phyloP scores from a whole-genome alignment of 768 basidiomycete species.

The Terana coerulea region DNA sequence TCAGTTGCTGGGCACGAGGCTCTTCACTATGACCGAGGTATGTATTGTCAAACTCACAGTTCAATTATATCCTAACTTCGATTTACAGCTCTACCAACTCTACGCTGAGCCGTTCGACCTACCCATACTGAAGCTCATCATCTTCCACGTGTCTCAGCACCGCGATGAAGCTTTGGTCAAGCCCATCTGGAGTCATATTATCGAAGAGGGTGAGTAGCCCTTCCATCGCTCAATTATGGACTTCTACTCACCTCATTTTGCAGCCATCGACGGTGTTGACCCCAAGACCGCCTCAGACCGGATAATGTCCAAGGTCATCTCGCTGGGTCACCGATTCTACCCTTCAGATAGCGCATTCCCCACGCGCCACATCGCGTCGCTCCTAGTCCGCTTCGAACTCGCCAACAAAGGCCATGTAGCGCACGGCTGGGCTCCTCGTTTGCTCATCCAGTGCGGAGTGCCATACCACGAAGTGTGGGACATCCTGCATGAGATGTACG shows the following conservation, averaged over 20 bases:
- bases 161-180: constrained; percentile 77
- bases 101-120: constrained; percentile 88
- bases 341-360: constrained; percentile 92
- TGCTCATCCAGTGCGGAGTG: constrained; percentile 78
- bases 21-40: constrained; percentile 87
- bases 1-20: constrained; percentile 47
- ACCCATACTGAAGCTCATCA: constrained; percentile 79
- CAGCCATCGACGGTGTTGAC: constrained; percentile 53
- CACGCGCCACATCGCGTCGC: constrained; percentile 72
- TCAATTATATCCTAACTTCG: constrained; percentile 4
- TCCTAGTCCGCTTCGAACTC: constrained; percentile 73
- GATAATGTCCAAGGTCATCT: constrained; percentile 59
- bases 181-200: constrained; percentile 86
- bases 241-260: not conserved
- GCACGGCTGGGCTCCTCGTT: constrained; percentile 78
- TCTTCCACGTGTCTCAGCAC: constrained; percentile 92
- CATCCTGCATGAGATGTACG: constrained; percentile 68
- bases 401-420: constrained; percentile 54
- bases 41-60: no score
- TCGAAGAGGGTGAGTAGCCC: constrained; percentile 63
- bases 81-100: constrained; percentile 71
- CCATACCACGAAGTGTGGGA: constrained; percentile 83
- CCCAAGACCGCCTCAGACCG: constrained; percentile 53
- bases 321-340: constrained; percentile 82
- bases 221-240: no score